Evolutionary conservation across 805 yeast species (phyloP).

Genomic region (Saccharomycopsis lassenensis): DNA sequence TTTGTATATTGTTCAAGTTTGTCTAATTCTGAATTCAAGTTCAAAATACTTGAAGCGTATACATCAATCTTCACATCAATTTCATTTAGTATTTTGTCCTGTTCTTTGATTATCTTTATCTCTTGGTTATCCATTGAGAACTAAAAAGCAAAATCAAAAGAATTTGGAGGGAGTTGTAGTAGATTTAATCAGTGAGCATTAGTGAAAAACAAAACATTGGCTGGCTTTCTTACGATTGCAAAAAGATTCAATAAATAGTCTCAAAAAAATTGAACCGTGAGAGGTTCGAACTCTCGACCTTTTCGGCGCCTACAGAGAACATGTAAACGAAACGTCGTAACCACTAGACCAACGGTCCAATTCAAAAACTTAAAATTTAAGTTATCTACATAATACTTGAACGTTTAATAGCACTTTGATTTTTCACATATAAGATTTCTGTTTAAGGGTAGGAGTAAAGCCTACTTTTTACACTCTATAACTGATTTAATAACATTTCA

Average conservation of each 20-base stretch:
- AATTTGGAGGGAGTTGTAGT: too few relatives aligned
- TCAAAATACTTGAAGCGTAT: slow-evolving; percentile 1
- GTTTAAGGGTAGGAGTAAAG: too few relatives aligned
- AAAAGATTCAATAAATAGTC: too few relatives aligned
- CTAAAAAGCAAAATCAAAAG: slow-evolving; percentile 1
- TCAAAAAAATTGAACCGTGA: slow-evolving; percentile 11
- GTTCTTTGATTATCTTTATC: slow-evolving; percentile 23
- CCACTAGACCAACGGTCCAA: slow-evolving; percentile 17
- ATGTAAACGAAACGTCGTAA: slow-evolving; percentile 17
- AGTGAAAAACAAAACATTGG: too few relatives aligned
- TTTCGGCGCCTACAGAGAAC: slow-evolving; percentile 8
- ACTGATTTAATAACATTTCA: background rate
- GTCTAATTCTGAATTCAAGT: background rate
- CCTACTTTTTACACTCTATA: background rate
- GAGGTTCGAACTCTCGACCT: slow-evolving; percentile 18
- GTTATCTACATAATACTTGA: too few relatives aligned
- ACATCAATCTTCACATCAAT: too few relatives aligned
- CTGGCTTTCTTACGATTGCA: too few relatives aligned
- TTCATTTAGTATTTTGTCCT: slow-evolving; percentile 19
- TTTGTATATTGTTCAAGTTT: too few relatives aligned
- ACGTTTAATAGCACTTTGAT: too few relatives aligned
- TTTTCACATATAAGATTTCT: too few relatives aligned
- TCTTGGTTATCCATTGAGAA: slow-evolving; percentile 29
- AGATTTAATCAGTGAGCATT: too few relatives aligned
- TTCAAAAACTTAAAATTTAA: too few relatives aligned